Evolutionary conservation across 371 early-diverging fungal species (phyloP), one percentile per base, ranked within the genome.

Genomic region (Batkoa obscura): DNA sequence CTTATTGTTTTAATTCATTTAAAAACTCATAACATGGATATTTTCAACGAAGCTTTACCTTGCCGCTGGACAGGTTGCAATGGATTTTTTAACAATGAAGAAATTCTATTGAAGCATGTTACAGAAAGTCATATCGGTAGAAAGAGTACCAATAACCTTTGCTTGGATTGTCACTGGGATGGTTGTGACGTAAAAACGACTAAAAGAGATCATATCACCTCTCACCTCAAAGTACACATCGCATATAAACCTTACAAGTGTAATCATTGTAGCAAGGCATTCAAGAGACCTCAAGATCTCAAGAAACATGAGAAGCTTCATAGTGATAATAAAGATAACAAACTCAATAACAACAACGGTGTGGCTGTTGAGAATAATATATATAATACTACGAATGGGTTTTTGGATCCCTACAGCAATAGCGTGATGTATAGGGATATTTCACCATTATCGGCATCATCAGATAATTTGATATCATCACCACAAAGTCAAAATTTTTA

Each of bases 181-280:
- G 76, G 72, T 49, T 93, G 95, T 68, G 68, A 69, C 38, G 75
- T 80, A 35, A 68, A 70, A 31, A 79, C 82, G 17, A 65, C 73
- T 37, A 94, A 93, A 70, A 71, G 95, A 60, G 94, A 94, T 69
- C 95, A 94, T 64, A 84, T 93, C 58, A 92, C 91, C n/a, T 85
- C 86, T 23, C 95, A 94, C 64, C 66, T 93, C 56, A 72, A 90
- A 58, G 84, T 89, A 23, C 95, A 94, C 66, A 79, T 94, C 17
- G 80, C 89, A n/a, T 74, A 88, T 33, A 90, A 90, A 65, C 93
- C 92, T 17, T 78, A 86, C 68, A 71, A 64, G 36, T 94, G 94
- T 67, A 64, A 60, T 56, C 63, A 66, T 43, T 94, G 94, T 67
- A 65, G 69, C 37, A 84, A 90, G 64, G 68, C 84, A 5, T 94